Base-by-base conservation (phyloP, 73 alveolate species). In the Paramecium caudatum region DNA sequence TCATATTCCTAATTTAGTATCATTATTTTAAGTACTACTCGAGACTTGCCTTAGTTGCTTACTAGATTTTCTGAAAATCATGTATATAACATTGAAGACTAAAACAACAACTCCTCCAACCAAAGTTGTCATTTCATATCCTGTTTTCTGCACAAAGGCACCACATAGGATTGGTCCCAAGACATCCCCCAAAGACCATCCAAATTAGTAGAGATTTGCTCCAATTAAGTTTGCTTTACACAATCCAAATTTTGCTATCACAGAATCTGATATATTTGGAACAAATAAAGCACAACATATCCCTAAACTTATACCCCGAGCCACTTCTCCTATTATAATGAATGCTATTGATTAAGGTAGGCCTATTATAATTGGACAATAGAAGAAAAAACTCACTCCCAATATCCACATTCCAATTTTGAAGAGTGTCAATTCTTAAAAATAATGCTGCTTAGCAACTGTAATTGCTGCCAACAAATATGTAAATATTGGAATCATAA, bases 91-190 rank as follows among this genome's bases (percentile, higher is more conserved):
- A 4, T 19, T 55, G n/a, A 55, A 55, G 17, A 55, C 46, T 12
- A 55, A 12, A 43, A 55, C 30, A 3, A 55, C 80, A 55, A 55
- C 23, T 55, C 80, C 80, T 27, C 46, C 23, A 21, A 5, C 8
- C 10, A 55, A 21, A 1, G 80, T 55, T 2, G 80, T 55, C 5
- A 55, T 1, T 55, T 23, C 80, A 55, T 55, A 55, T 17, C 80
- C 80, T 10, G 30, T 55, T 23, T 55, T 55, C 7, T 55, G 46
- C 8, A 55, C 80, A 2, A 55, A 55, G 1, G 80, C 80, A 3
- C 80, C 80, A 55, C 80, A 55, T 10, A 55, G 8, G 13, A 55
- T 55, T 55, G 80, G 80, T 27, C 80, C 80, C 10, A 55, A 55
- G 9, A 55, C 30, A 27, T 55, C 80, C 10, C 80, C 80, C 30